Evolutionary conservation across 2,329 filamentous ascomycete genomes (phyloP).

Genomic region (Calonectria hawksworthii): DNA sequence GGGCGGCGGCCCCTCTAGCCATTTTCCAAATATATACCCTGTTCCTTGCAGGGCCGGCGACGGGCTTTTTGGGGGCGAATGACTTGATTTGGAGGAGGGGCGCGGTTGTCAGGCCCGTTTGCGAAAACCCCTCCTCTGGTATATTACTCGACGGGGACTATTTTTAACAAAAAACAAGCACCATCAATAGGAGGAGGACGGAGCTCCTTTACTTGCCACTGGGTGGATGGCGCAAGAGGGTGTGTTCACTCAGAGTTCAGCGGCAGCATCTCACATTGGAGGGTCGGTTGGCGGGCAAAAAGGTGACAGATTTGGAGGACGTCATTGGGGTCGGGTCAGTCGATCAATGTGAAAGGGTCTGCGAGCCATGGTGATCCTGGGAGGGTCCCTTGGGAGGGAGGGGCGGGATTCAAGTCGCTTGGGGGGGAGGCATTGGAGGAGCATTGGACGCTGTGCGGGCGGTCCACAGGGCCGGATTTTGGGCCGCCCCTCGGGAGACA

Average conservation of each 20-base stretch:
- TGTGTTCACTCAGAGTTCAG: slow-evolving; percentile 16
- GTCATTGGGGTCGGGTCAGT: slow-evolving; percentile 17
- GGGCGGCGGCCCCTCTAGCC: background rate
- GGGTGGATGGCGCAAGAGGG: background rate
- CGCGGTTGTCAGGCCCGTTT: background rate
- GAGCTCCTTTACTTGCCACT: background rate
- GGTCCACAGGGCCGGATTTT: slow-evolving; percentile 41
- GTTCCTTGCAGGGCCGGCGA: slow-evolving; percentile 33
- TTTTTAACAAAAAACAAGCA: background rate
- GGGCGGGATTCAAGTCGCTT: slow-evolving; percentile 11
- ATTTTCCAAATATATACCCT: slow-evolving; percentile 32
- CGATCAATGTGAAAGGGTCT: slow-evolving; percentile 22
- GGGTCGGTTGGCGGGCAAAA: slow-evolving; percentile 5
- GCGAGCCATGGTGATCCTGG: slow-evolving; percentile 23
- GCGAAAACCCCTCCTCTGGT: slow-evolving; percentile 1
- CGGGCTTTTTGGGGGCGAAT: slow-evolving; percentile 19
- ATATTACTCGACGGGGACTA: background rate
- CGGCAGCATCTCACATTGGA: slow-evolving; percentile 1
- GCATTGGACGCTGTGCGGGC: slow-evolving; percentile 1
- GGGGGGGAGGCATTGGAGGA: slow-evolving; percentile 12
- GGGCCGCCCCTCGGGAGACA: slow-evolving; percentile 33
- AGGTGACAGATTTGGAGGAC: slow-evolving; percentile 10
- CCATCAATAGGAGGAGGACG: background rate
- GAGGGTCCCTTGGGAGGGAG: slow-evolving; percentile 7
- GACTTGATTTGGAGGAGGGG: slow-evolving; percentile 23